Evolutionary conservation across 1,284 basidiomycete genomes (phyloP), one percentile per base, ranked within the genome.

Genomic region (Caloboletus firmus): DNA sequence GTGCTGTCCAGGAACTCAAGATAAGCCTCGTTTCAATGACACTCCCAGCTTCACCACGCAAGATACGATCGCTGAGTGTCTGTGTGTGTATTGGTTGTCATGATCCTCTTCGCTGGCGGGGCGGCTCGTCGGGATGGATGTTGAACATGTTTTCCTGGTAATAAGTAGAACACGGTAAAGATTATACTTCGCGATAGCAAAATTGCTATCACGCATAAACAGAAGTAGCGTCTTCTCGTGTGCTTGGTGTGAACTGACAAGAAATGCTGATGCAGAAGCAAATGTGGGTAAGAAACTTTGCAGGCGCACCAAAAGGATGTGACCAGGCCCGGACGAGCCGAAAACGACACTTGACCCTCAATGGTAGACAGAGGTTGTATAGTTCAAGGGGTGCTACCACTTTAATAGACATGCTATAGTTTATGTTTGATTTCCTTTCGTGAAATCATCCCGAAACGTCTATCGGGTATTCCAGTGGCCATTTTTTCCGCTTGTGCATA

Each of bases 351-450:
- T 39, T 37, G 35, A 18, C 34, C 30, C 22, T 1, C 32, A 37
- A 49, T 26, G 37, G 35, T n/a, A 40, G 31, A 22, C 12, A 28
- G 18, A 8, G 7, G 12, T 32, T 31, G 30, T 54, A 34, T 18
- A 26, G 6, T n/a, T 43, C n/a, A 52, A 41, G 20, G 15, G 20
- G 47, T 2, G 28, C 43, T 39, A 49, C 36, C 32, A 36, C 13
- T 32, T 18, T 15, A 32, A 49, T 22, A 26, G 26, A 46, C 24
- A 26, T n/a, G 41, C 67, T 62, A 84, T 39, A 87, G 63, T 60
- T 84, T 86, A 64, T 87, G 85, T 60, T 73, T 83, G 56, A 87
- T 80, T 67, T 87, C 83, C 66, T 82, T 86, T 49, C 68, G 76
- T 17, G 83, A 79, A 51, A 89, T 78, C 63, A 76, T 78, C n/a